Conservation (phyloP, 2,329 filamentous ascomycete genomes). For the Xylariaceae sp. region DNA sequence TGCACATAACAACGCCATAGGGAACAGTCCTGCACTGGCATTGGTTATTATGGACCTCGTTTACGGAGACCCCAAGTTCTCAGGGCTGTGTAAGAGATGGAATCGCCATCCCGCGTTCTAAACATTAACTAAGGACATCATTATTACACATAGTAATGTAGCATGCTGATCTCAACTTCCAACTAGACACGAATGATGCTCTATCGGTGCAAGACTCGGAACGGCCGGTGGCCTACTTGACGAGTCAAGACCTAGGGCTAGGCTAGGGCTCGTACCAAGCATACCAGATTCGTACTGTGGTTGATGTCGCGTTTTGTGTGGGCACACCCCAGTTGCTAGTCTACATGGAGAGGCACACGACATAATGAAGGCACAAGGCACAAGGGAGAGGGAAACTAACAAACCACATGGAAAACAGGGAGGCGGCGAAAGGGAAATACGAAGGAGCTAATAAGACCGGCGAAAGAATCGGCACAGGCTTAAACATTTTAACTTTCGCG, state of each 20-base stretch:
- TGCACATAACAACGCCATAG: too few relatives aligned
- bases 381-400: neutral
- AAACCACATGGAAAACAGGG: slow-evolving; percentile 7
- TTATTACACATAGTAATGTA: slow-evolving; percentile 25
- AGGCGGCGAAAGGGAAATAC: slow-evolving; percentile 6
- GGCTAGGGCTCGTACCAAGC: neutral
- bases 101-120: neutral
- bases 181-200: neutral
- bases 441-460: neutral
- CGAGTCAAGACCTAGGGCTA: neutral
- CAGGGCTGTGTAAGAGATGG: slow-evolving; percentile 7
- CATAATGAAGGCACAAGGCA: slow-evolving; percentile 20
- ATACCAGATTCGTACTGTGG: neutral
- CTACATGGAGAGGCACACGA: slow-evolving; percentile 16
- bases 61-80: slow-evolving; percentile 2
- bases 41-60: slow-evolving; percentile 7
- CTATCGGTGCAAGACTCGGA: too few relatives aligned
- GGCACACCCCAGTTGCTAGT: too few relatives aligned
- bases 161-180: slow-evolving; percentile 26
- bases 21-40: too few relatives aligned
- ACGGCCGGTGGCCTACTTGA: neutral
- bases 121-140: slow-evolving; percentile 6
- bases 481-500: slow-evolving; percentile 16
- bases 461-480: slow-evolving; percentile 2
- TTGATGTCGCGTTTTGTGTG: too few relatives aligned